Evolutionary conservation across 164 flowering plant species (phyloP).

Genomic region (Paratinospora sagittata): DNA sequence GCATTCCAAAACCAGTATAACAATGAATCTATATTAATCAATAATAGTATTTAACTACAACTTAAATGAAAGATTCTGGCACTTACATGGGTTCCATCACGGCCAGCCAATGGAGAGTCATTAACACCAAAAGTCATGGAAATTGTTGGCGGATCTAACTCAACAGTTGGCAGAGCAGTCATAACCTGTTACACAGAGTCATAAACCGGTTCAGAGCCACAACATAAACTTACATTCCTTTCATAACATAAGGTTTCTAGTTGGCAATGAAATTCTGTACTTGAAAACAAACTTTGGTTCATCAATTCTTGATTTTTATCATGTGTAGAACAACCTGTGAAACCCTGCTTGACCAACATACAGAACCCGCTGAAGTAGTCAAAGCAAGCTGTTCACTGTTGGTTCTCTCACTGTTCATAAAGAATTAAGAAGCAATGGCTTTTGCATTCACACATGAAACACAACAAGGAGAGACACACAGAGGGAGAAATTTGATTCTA

Average conservation of each 20-base stretch:
- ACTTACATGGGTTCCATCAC: conserved; percentile 92
- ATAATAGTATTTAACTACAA: neutral
- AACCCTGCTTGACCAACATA: too few relatives aligned
- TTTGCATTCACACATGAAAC: too few relatives aligned
- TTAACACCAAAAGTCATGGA: conserved; percentile 99
- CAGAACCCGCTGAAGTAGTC: too few relatives aligned
- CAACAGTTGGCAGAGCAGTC: conserved; percentile 73
- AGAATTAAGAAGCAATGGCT: too few relatives aligned
- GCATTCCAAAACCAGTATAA: neutral
- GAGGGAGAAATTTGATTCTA: too few relatives aligned
- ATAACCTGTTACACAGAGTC: conserved; percentile 48
- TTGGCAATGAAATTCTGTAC: neutral
- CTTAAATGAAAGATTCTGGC: neutral
- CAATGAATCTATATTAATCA: neutral
- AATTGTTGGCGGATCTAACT: conserved; percentile 97
- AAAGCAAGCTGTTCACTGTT: too few relatives aligned
- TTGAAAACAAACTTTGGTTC: neutral
- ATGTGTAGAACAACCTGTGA: too few relatives aligned
- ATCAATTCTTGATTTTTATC: too few relatives aligned
- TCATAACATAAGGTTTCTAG: neutral
- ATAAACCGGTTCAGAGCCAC: conserved; percentile 13
- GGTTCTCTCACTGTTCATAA: too few relatives aligned
- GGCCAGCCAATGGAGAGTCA: conserved; percentile 98
- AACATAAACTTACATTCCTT: neutral
- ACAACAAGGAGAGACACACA: neutral